A percentile compares a stretch with the other conserved stretches of the same genome.
Evolutionary conservation across 2,329 filamentous ascomycete genomes (phyloP).

Genomic region (Orbilia brochopaga): DNA sequence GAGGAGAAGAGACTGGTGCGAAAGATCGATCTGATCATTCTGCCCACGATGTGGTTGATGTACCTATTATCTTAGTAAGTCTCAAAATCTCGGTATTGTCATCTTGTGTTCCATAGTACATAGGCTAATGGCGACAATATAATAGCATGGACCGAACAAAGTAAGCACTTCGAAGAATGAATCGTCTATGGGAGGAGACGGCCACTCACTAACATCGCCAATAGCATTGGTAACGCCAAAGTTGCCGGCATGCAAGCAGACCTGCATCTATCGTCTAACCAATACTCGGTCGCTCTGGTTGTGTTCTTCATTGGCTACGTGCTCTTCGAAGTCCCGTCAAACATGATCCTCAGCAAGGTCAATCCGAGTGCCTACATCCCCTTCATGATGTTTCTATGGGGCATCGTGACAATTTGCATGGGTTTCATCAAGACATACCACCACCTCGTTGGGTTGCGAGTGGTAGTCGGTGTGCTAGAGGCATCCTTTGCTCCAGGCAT

Average conservation of each 20-base stretch:
- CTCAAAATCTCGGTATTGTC: slow-evolving; percentile 40
- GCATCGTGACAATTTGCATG: slow-evolving; percentile 62
- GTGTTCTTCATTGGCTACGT: slow-evolving; percentile 66
- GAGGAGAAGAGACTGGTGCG: slow-evolving; percentile 54
- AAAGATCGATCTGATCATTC: slow-evolving; percentile 56
- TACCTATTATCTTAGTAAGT: slow-evolving; percentile 56
- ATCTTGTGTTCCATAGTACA: no score
- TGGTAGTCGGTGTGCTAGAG: slow-evolving; percentile 65
- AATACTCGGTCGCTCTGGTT: slow-evolving; percentile 63
- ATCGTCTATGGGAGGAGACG: slow-evolving; percentile 1
- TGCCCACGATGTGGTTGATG: slow-evolving; percentile 56
- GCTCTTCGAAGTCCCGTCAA: slow-evolving; percentile 64
- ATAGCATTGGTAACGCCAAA: slow-evolving; percentile 62
- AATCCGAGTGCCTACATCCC: slow-evolving; percentile 63
- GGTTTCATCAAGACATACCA: slow-evolving; percentile 61
- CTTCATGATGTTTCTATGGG: slow-evolving; percentile 65
- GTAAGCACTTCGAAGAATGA: not conserved
- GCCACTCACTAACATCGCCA: slow-evolving; percentile 46
- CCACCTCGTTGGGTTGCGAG: slow-evolving; percentile 63
- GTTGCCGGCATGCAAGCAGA: slow-evolving; percentile 63
- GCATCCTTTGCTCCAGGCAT: slow-evolving; percentile 66
- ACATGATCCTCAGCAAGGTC: slow-evolving; percentile 62
- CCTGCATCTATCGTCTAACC: slow-evolving; percentile 60
- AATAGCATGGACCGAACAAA: slow-evolving; percentile 51
- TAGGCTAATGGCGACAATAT: slow-evolving; percentile 6